Evolutionary conservation across 441 rosid genomes (phyloP), one percentile per base, ranked within the genome.

Genomic region (Pelargonium australe): DNA sequence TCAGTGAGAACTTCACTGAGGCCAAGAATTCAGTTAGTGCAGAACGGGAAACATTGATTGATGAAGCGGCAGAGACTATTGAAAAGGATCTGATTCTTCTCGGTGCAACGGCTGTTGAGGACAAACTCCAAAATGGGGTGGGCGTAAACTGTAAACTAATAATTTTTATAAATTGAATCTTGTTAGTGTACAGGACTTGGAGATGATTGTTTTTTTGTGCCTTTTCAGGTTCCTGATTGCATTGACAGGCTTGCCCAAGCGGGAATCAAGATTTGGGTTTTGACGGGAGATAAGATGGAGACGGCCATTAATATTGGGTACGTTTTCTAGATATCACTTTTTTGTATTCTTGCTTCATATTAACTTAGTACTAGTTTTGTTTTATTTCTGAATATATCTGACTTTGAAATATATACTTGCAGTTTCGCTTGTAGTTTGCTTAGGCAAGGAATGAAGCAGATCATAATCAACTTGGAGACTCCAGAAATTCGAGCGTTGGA

Each of bases 191-290:
- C 5, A 23, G 58, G 70, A 1, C 10, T 17, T 67, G 20, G 63
- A 64, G 25, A 45, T 16, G 60, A 69, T 75, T 64, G 7, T 47
- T 25, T 53, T 65, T 44, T 70, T 80, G 9, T 41, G 40, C 63
- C 51, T 72, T 53, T 65, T 44, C 58, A 87, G 93, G 91, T 88
- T 75, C 91, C 94, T 0, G 89, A 88, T 67, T 88, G 94, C 83
- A 88, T 88, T 34, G 94, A 88, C 78, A 88, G 82, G 67, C 94
- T 88, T 78, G 89, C 94, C 55, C 94, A 88, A 81, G 94, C 94
- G 20, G 94, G 94, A 65, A 88, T 88, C 4, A 86, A 88, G 77
- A 81, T 88, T 72, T 88, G 94, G 94, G 88, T 88, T 74, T 74
- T 88, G 76, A 88, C 94, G 3, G 91, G 91, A 69, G 94, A 88